phyloP scores from a whole-genome alignment of 2,329 filamentous ascomycete genomes.

The Drechslerella dactyloides region DNA sequence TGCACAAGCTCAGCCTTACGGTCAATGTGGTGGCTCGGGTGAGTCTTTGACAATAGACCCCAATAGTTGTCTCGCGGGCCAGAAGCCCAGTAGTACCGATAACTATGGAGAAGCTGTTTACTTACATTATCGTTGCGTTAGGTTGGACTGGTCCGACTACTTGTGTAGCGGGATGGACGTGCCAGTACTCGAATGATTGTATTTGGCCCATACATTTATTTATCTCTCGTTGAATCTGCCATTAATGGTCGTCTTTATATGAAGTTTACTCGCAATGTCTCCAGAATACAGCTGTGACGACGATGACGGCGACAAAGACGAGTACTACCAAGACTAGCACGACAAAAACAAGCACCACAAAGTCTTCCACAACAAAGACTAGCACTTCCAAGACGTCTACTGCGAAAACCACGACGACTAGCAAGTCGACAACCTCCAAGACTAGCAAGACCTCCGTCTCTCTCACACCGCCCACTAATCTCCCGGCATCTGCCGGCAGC shows the following conservation, averaged over 20 bases:
- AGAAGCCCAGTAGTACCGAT: too few species aligned
- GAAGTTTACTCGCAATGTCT: conserved; percentile 29
- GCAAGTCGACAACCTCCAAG: conserved; percentile 11
- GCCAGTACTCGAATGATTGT: conserved; percentile 29
- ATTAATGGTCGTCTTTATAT: background rate
- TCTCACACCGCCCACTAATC: conserved; percentile 13
- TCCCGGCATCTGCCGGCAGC: conserved; percentile 19
- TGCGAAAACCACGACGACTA: conserved; percentile 4
- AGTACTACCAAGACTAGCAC: background rate
- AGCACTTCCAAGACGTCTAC: background rate
- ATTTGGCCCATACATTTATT: too few species aligned
- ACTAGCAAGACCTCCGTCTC: conserved; percentile 19
- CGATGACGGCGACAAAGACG: conserved; percentile 5
- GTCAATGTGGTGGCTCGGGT: conserved; percentile 27
- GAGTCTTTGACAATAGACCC: background rate
- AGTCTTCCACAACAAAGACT: conserved; percentile 4
- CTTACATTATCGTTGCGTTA: background rate
- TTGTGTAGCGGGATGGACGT: conserved; percentile 23
- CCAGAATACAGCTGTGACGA: conserved; percentile 7
- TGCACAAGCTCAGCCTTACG: conserved; percentile 28
- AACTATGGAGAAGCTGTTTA: background rate
- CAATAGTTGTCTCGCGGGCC: too few species aligned
- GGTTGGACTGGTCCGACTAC: conserved; percentile 30
- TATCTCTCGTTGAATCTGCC: background rate
- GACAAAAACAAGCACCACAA: conserved; percentile 11